Conservation (phyloP, 2,329 filamentous ascomycete genomes). For the Rhinocladiella similis region DNA sequence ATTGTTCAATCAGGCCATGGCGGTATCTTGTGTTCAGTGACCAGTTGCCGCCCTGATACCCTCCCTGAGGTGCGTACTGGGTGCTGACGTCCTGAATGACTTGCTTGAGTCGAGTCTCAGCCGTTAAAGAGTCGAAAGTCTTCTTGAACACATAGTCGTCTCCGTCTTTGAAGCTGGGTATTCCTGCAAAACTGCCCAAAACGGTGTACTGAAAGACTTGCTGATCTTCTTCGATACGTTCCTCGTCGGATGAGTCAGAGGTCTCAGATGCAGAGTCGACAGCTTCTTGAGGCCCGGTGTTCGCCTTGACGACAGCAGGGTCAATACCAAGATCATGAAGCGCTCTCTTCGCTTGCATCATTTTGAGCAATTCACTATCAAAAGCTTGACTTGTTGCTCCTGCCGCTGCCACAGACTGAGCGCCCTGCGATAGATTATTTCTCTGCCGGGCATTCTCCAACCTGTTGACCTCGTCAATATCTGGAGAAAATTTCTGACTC, state of each 20-base stretch:
- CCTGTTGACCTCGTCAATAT: slow-evolving; percentile 14
- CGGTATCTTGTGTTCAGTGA: neutral
- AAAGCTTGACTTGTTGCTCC: neutral
- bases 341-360: slow-evolving; percentile 3
- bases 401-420: neutral
- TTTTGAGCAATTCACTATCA: slow-evolving; percentile 8
- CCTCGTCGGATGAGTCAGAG: neutral
- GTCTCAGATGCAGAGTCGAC: slow-evolving; percentile 3
- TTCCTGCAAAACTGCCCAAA: slow-evolving; percentile 12
- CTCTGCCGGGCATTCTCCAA: slow-evolving; percentile 14
- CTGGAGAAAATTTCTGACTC: neutral
- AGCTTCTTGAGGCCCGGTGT: slow-evolving; percentile 5
- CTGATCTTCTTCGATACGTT: slow-evolving; percentile 5
- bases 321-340: slow-evolving; percentile 3
- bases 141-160: slow-evolving; percentile 17
- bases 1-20: slow-evolving; percentile 19
- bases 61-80: slow-evolving; percentile 1
- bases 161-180: slow-evolving; percentile 15
- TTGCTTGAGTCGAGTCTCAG: slow-evolving; percentile 2
- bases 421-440: neutral
- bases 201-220: slow-evolving; percentile 20
- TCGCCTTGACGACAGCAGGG: slow-evolving; percentile 1
- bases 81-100: slow-evolving; percentile 10
- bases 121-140: slow-evolving; percentile 6
- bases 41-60: slow-evolving; percentile 4